Evolutionary conservation across 2,329 filamentous ascomycete species (phyloP).

Genomic region (Phaeosphaeria sp.): DNA sequence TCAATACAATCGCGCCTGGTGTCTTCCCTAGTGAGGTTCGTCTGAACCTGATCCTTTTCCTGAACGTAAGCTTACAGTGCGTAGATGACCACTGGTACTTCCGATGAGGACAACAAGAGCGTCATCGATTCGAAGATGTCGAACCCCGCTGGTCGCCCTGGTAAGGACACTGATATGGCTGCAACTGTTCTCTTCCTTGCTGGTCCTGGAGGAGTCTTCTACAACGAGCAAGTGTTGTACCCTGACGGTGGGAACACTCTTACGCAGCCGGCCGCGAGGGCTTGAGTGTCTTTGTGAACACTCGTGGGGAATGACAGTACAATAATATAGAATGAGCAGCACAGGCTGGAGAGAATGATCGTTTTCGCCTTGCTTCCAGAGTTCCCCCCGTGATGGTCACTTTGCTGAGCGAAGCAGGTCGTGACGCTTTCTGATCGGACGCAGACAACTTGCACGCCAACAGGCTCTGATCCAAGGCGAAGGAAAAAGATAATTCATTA

Average conservation of each 20-base stretch:
- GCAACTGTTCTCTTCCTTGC: conserved; percentile 57
- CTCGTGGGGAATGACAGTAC: too few species aligned
- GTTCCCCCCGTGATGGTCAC: too few species aligned
- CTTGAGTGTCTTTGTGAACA: conserved; percentile 3
- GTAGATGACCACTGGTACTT: conserved; percentile 58
- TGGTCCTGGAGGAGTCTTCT: conserved; percentile 58
- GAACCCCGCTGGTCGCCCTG: conserved; percentile 51
- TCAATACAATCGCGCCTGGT: conserved; percentile 54
- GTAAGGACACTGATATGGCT: conserved; percentile 52
- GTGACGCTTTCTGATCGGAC: too few species aligned
- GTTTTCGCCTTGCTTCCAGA: too few species aligned
- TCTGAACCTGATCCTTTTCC: background rate
- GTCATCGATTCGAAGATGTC: conserved; percentile 49
- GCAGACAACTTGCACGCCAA: too few species aligned
- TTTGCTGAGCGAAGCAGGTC: too few species aligned
- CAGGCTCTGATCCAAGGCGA: too few species aligned
- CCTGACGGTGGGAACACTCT: conserved; percentile 53
- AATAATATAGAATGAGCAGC: too few species aligned
- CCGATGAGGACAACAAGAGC: conserved; percentile 57
- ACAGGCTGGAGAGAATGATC: too few species aligned
- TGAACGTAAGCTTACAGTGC: background rate
- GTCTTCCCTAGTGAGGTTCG: conserved; percentile 50
- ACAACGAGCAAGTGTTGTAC: conserved; percentile 62
- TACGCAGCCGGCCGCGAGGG: conserved; percentile 16
- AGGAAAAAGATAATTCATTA: too few species aligned